Base-by-base conservation (phyloP, 495 filamentous ascomycete species). In the Recurvomyces mirabilis region DNA sequence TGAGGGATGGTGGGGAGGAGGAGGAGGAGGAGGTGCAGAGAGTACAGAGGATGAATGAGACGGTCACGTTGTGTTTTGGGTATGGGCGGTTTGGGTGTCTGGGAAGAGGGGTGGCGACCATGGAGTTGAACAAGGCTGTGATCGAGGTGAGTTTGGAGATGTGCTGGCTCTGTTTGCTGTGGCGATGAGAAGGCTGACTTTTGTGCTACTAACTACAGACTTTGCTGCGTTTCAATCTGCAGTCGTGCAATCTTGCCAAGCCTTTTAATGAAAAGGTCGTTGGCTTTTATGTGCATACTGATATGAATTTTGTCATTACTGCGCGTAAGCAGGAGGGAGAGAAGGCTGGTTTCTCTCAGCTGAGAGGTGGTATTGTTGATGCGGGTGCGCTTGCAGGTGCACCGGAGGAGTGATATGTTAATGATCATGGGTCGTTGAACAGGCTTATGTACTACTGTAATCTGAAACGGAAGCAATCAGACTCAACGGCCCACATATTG, bases 71-170 rank as follows among this genome's bases (percentile, higher is more conserved):
- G 34, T 46, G 53, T 22, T 59, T 59, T 35, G 56, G 56, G 11
- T 51, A 40, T 17, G 56, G 56, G 12, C 29, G 50, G 31, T 59
- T 51, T 36, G 49, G 51, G 25, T 59, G 56, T 46, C 35, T 59
- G 17, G 56, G 56, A 19, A 33, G 51, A 3, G 46, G 49, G 18
- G 53, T 59, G 20, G 56, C 56, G 32, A 40, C 36, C 29, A 51
- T 59, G 45, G 56, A 59, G 43, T 26, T 59, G 37, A 57, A 56
- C 31, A 59, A 59, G 47, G 49, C 45, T 12, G 35, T 56, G 1
- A 46, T 53, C 20, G 53, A 56, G 49, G 53, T 56, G 30, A 41
- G 43, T 22, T 18, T n/a, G n/a, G n/a, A n/a, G n/a, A n/a, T n/a
- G n/a, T n/a, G n/a, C n/a, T n/a, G n/a, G n/a, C n/a, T n/a, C n/a